Base-by-base conservation (phyloP, 2,329 filamentous ascomycete species). In the Canariomyces notabilis region DNA sequence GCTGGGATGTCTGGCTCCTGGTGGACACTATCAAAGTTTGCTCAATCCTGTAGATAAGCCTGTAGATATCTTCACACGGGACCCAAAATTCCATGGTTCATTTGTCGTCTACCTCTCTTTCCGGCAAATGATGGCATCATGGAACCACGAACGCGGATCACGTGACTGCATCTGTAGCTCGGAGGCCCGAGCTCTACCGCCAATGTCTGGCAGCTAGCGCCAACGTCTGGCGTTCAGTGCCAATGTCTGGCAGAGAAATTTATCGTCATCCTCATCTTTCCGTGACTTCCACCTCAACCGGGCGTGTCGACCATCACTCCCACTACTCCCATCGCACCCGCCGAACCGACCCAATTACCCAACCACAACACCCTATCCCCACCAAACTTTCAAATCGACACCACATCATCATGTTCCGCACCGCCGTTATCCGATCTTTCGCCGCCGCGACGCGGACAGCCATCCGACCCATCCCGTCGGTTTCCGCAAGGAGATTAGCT, bases 391-490 rank as follows among this genome's bases (percentile, higher is more conserved):
- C 23, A 37, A 4, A 42, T 32, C 42, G 48, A 54, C 56, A 54
- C 60, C 73, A 82, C 62, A 57, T n/a, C n/a, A n/a, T n/a, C n/a
- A 97, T 97, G 91, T 89, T 96, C 79, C 87, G 91, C 74, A 82
- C 87, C 70, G 83, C 87, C 66, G 71, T 93, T 68, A 76, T 91
- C 74, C 86, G 86, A 72, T 85, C 87, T 64, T 80, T 85, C 68
- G 79, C 83, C 66, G 78, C 83, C 67, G 70, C 65, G 49, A 68
- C 74, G 59, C 71, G 74, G 61, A 65, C 68, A 56, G 69, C 75
- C 64, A 70, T 74, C 69, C 67, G 69, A 51, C 71, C 72, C 56
- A 59, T 65, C 70, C 70, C 80, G 67, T 76, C 79, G 64, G 76
- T 79, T 65, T 71, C 76, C 67, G 70, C 67, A 60, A 71, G 74